Conservation (phyloP, 164 flowering plant species). For the Protea cynaroides region DNA sequence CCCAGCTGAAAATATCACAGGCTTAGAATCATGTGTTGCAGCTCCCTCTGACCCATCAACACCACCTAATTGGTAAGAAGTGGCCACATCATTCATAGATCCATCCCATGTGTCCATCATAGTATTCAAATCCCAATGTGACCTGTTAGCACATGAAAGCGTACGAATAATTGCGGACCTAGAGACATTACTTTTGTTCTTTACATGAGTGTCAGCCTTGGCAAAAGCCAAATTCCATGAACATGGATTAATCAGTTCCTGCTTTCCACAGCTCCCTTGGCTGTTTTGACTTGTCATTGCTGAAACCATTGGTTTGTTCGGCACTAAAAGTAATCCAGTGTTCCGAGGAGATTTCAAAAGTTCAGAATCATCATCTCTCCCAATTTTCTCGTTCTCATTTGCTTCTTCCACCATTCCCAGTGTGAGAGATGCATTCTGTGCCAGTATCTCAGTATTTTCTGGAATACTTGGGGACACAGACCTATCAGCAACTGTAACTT, state of each 20-base stretch:
- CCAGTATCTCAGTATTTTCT: conserved; percentile 16
- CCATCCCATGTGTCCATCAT: conserved; percentile 66
- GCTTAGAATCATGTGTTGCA: conserved; percentile 13
- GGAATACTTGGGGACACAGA: conserved; percentile 1
- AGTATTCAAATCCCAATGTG: conserved; percentile 72
- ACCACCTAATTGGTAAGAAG: conserved; percentile 9
- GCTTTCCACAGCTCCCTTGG: conserved; percentile 11
- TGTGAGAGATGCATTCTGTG: conserved; percentile 9
- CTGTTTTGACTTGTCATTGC: conserved; percentile 13
- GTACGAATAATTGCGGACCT: not conserved
- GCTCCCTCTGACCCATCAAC: conserved; percentile 1
- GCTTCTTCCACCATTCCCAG: conserved; percentile 11
- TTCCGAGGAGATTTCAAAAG: conserved; percentile 7
- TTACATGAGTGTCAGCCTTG: conserved; percentile 13
- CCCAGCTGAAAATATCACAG: conserved; percentile 9
- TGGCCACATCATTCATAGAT: conserved; percentile 16
- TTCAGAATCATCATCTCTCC: conserved; percentile 6
- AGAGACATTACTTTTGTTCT: conserved; percentile 2
- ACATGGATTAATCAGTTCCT: conserved; percentile 22
- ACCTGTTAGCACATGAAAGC: conserved; percentile 30
- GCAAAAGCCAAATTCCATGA: conserved; percentile 32
- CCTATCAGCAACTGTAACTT: conserved; percentile 7
- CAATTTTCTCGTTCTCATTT: conserved; percentile 3
- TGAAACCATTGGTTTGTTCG: conserved; percentile 14
- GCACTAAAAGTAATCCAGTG: conserved; percentile 21